Conservation (phyloP, 495 filamentous ascomycete species). For the Poronia punctata region DNA sequence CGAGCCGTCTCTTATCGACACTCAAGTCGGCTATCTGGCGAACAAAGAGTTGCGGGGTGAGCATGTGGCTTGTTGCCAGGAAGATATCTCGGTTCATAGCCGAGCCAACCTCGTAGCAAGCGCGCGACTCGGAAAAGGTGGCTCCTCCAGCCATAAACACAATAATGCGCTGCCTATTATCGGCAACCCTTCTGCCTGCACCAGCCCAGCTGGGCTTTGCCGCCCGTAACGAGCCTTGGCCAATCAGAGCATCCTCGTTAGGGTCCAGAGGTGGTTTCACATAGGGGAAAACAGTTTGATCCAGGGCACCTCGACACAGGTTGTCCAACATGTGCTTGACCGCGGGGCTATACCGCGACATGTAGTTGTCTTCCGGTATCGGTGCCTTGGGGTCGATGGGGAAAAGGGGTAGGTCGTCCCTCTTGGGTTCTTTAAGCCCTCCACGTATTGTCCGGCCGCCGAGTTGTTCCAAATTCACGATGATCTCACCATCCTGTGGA, state of each 20-base stretch:
- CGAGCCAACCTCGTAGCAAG: conserved; percentile 81
- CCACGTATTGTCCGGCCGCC: conserved; percentile 67
- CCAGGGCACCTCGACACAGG: conserved; percentile 56
- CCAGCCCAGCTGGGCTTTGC: conserved; percentile 92
- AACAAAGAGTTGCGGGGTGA: conserved; percentile 72
- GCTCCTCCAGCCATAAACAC: conserved; percentile 96
- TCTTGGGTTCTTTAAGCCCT: conserved; percentile 66
- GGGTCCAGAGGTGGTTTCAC: conserved; percentile 60
- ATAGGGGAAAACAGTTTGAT: conserved; percentile 71
- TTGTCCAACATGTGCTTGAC: conserved; percentile 76
- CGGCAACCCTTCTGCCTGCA: conserved; percentile 62
- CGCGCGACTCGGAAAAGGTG: conserved; percentile 79
- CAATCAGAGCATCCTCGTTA: conserved; percentile 46
- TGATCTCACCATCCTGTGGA: conserved; percentile 59
- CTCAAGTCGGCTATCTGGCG: conserved; percentile 75
- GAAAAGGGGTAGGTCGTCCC: conserved; percentile 59
- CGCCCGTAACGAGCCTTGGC: conserved; percentile 74
- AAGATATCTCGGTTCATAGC: conserved; percentile 71
- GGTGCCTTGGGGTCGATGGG: conserved; percentile 49
- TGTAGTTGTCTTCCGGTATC: conserved; percentile 52
- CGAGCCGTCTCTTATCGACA: conserved; percentile 62
- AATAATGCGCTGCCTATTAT: conserved; percentile 83
- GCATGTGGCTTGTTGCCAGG: conserved; percentile 86
- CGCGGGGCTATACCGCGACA: conserved; percentile 65
- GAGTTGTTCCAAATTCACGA: conserved; percentile 74